Base-by-base conservation (phyloP, 202 grass and related monocot species). In the Carex sylvatica region DNA sequence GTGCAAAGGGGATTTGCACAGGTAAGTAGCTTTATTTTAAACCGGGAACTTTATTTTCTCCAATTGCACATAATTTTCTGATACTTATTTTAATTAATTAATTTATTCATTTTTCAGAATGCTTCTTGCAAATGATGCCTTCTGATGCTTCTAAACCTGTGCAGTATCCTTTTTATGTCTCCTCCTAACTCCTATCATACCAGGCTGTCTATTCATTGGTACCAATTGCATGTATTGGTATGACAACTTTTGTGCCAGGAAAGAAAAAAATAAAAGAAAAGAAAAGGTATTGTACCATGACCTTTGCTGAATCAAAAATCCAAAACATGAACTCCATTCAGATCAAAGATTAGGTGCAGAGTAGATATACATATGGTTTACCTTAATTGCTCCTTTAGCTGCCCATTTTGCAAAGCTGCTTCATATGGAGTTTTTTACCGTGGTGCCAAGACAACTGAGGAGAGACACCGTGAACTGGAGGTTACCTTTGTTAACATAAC, bases 81-180 rank as follows among this genome's bases (percentile, higher is more conserved):
- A 18, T 61, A 26, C n/a, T 81, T 61, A 7, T 82, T 15, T 74
- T 28, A 30, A 26, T 82, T 47, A 12, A 40, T 40, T 40, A 8
- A 40, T 80, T 78, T 72, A 0, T 2, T 78, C 68, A 19, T 42
- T 36, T 47, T 85, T 84, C 88, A 94, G 94, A 97, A 84, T 97
- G 94, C 84, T 97, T 97, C 84, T 86, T 97, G 83, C 92, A 94
- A 74, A 82, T 97, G 85, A 89, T 89, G 83, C 94, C 92, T 30
- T 92, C 87, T 3, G 85, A 87, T 35, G 24, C 59, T 53, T 80
- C 90, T 22, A 66, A 67, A 80, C 74, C 49, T 67, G 92, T 94
- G 22, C 85, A 89, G 92, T 97, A 97, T 92, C 90, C 92, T 91
- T 23, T 26, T 24, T 74, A 46, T 20, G 3, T n/a, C 23, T 69